Percentiles rank a stretch among this genome's conserved stretches.
These are phyloP conservation scores for Xylaria arbuscula DNA, from an alignment of 2,329 filamentous ascomycete species.

Conservation along the genomic window DNA sequence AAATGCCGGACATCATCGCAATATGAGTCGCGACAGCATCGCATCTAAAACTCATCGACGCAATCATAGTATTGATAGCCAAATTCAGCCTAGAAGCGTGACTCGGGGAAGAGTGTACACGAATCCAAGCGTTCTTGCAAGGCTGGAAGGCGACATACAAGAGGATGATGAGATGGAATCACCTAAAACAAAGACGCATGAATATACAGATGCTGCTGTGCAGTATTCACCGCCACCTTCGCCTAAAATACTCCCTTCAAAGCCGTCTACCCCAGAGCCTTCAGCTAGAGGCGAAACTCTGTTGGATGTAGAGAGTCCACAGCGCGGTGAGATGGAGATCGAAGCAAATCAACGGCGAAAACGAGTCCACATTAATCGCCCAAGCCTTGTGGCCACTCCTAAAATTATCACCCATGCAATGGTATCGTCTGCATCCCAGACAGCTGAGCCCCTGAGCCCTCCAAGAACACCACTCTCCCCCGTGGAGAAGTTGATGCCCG, in stretches of 20 bases:
- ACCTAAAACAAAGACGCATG: slow-evolving; percentile 52
- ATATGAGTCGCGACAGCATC: slow-evolving; percentile 68
- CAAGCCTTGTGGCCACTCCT: slow-evolving; percentile 61
- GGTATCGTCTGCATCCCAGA: slow-evolving; percentile 74
- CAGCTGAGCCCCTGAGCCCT: slow-evolving; percentile 70
- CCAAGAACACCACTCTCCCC: slow-evolving; percentile 72
- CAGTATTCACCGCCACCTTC: slow-evolving; percentile 88
- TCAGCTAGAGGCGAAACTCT: slow-evolving; percentile 53
- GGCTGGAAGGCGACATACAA: slow-evolving; percentile 63
- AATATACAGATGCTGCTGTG: slow-evolving; percentile 61
- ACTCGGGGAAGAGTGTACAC: slow-evolving; percentile 64
- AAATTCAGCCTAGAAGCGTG: slow-evolving; percentile 66
- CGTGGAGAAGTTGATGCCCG: slow-evolving; percentile 55
- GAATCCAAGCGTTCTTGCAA: slow-evolving; percentile 67
- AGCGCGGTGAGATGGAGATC: slow-evolving; percentile 66
- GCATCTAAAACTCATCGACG: slow-evolving; percentile 61
- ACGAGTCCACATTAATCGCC: slow-evolving; percentile 67
- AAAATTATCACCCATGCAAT: slow-evolving; percentile 58
- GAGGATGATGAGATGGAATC: slow-evolving; percentile 60
- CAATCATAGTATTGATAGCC: slow-evolving; percentile 69
- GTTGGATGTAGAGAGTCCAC: slow-evolving; percentile 57
- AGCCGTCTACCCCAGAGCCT: slow-evolving; percentile 59
- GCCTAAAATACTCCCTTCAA: slow-evolving; percentile 62
- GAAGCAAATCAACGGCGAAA: slow-evolving; percentile 81
- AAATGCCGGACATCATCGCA: slow-evolving; percentile 61